Evolutionary conservation across 257 asterid genomes (phyloP).

Genomic region (Penstemon eatonii): DNA sequence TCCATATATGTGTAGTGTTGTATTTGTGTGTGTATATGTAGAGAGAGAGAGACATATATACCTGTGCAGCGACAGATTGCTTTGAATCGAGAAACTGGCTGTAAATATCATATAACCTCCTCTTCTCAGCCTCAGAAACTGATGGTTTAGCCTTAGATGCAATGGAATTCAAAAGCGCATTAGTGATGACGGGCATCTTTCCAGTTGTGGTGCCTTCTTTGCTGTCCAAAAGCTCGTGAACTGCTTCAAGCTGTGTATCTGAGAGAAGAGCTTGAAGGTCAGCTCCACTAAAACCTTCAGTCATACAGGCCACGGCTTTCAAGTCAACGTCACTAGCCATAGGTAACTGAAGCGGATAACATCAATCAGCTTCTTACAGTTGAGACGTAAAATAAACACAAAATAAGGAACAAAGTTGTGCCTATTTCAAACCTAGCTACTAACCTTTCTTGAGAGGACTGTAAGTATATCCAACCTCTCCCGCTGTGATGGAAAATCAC

Average conservation of each 20-base stretch:
- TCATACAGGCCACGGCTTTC: slow-evolving; percentile 56
- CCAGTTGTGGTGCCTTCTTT: slow-evolving; percentile 40
- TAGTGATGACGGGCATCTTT: slow-evolving; percentile 64
- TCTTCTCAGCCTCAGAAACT: slow-evolving; percentile 82
- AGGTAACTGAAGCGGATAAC: slow-evolving; percentile 59
- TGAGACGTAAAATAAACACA: not conserved
- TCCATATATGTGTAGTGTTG: not conserved
- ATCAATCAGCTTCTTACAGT: slow-evolving; percentile 3
- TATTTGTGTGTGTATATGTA: not conserved
- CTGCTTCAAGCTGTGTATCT: slow-evolving; percentile 93
- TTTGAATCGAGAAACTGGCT: slow-evolving; percentile 86
- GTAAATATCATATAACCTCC: slow-evolving; percentile 69
- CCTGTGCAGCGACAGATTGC: slow-evolving; percentile 70
- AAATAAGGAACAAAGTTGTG: slow-evolving; percentile 5
- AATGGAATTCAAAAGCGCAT: slow-evolving; percentile 56
- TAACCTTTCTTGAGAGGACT: slow-evolving; percentile 86
- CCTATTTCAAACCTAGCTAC: slow-evolving; percentile 16
- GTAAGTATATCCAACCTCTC: slow-evolving; percentile 83
- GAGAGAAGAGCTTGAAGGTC: slow-evolving; percentile 96
- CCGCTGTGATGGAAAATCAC: slow-evolving; percentile 79
- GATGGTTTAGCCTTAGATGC: slow-evolving; percentile 82
- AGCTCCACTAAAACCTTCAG: slow-evolving; percentile 97
- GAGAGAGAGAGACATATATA: slow-evolving; percentile 31
- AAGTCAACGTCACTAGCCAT: slow-evolving; percentile 71
- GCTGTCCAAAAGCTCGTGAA: slow-evolving; percentile 63